Percentiles rank a stretch among this genome's conserved stretches.
phyloP scores from a whole-genome alignment of 1,139 yeast genomes.

The Spencermartinsiella ligniputridi region DNA sequence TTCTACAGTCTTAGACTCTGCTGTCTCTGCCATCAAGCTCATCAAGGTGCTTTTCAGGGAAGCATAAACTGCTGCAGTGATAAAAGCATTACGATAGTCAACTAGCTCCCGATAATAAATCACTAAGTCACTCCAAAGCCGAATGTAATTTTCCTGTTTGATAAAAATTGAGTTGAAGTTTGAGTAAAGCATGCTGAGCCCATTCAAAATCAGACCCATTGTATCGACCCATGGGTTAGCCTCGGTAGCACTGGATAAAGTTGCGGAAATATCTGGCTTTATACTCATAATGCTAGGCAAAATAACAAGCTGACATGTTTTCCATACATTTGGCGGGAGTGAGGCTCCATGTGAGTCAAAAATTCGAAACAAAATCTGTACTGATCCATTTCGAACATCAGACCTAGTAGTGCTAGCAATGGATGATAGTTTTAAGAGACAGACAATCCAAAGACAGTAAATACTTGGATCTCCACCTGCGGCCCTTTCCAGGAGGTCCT shows the following conservation, averaged over 20 bases:
- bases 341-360: slow-evolving; percentile 69
- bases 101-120: slow-evolving; percentile 43
- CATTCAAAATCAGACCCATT: slow-evolving; percentile 52
- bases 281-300: slow-evolving; percentile 33
- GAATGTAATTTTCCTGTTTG: slow-evolving; percentile 22
- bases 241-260: slow-evolving; percentile 6
- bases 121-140: slow-evolving; percentile 51
- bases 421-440: slow-evolving; percentile 56
- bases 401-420: slow-evolving; percentile 62
- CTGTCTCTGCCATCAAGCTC: slow-evolving; percentile 28
- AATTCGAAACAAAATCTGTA: slow-evolving; percentile 81
- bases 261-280: slow-evolving; percentile 18
- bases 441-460: slow-evolving; percentile 55
- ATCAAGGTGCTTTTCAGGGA: slow-evolving; percentile 47
- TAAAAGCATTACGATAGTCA: slow-evolving; percentile 41
- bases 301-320: slow-evolving; percentile 33
- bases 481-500: slow-evolving; percentile 8
- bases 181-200: slow-evolving; percentile 49
- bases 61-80: slow-evolving; percentile 50
- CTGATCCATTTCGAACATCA: slow-evolving; percentile 84
- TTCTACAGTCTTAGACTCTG: slow-evolving; percentile 6
- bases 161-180: slow-evolving; percentile 40
- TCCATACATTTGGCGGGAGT: slow-evolving; percentile 41
- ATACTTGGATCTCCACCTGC: slow-evolving; percentile 13
- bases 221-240: slow-evolving; percentile 46